phyloP scores from a whole-genome alignment of 2,329 filamentous ascomycete genomes.

The Furcasterigmium sp. region DNA sequence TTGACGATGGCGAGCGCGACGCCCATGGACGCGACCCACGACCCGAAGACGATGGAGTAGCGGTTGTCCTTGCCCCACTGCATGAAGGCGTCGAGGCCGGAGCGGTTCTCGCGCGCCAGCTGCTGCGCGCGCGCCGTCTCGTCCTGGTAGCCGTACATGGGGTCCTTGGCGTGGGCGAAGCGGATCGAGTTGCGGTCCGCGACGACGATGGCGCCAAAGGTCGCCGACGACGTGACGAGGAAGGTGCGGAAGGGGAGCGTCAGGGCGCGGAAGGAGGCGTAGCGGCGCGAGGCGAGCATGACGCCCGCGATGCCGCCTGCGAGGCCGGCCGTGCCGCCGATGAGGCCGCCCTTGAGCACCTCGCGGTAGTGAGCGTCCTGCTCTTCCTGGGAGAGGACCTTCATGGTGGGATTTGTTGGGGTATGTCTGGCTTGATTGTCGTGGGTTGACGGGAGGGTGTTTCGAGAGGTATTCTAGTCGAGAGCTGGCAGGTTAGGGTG shows the following conservation, averaged over 20 bases:
- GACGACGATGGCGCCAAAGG: slow-evolving; percentile 81
- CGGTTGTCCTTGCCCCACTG: slow-evolving; percentile 75
- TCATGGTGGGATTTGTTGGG: slow-evolving; percentile 65
- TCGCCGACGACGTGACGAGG: slow-evolving; percentile 75
- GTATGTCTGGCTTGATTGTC: too few relatives aligned
- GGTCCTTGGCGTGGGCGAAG: slow-evolving; percentile 68
- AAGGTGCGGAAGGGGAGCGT: slow-evolving; percentile 89
- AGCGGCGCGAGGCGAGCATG: slow-evolving; percentile 62
- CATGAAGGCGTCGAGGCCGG: slow-evolving; percentile 54
- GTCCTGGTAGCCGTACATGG: slow-evolving; percentile 62
- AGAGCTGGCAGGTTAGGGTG: not conserved
- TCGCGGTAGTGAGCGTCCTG: slow-evolving; percentile 77
- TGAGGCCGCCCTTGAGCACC: slow-evolving; percentile 72
- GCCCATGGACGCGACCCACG: slow-evolving; percentile 78
- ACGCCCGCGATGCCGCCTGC: slow-evolving; percentile 64
- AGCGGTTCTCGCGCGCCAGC: slow-evolving; percentile 51
- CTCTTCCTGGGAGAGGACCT: slow-evolving; percentile 92
- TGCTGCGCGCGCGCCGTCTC: slow-evolving; percentile 51
- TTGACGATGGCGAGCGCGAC: slow-evolving; percentile 70
- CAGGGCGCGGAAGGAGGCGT: slow-evolving; percentile 70
- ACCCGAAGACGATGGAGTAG: slow-evolving; percentile 78
- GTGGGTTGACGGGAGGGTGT: not conserved
- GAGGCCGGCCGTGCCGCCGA: slow-evolving; percentile 68
- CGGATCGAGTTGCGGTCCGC: slow-evolving; percentile 65
- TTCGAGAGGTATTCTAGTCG: not conserved